Evolutionary conservation across 331 rosid species (phyloP).

Genomic region (Quercus tomentella): DNA sequence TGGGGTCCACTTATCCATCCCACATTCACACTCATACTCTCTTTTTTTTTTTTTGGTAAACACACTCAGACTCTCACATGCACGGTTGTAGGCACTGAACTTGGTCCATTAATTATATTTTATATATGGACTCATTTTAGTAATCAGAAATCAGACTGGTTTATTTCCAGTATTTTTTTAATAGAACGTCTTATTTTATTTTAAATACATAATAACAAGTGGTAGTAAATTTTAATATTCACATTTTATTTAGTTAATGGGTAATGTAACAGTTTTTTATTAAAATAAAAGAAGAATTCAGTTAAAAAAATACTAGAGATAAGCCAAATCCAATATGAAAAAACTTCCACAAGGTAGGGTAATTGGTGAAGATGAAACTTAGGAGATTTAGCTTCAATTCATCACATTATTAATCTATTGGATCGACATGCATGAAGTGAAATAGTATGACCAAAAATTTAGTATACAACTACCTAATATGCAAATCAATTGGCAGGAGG

Average conservation of each 20-base stretch:
- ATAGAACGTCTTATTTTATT: fast-evolving
- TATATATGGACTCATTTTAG: neutral
- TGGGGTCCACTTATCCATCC: neutral
- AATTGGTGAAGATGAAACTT: no score
- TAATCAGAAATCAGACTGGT: fast-evolving
- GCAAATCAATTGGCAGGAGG: no score
- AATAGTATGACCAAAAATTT: no score
- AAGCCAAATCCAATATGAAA: fast-evolving
- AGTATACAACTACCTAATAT: no score
- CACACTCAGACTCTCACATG: neutral
- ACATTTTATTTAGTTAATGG: no score
- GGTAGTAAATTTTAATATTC: fast-evolving
- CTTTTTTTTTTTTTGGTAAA: no score
- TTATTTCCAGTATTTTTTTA: no score
- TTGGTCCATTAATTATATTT: neutral
- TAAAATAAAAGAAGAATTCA: fast-evolving
- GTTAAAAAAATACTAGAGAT: fast-evolving
- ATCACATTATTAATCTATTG: no score
- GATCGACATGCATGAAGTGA: no score
- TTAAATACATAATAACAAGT: fast-evolving
- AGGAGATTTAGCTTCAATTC: no score
- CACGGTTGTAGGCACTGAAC: neutral
- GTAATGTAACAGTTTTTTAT: fast-evolving
- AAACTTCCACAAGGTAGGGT: no score
- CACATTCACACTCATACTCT: neutral